Evolutionary conservation across 805 yeast species (phyloP), one percentile per base, ranked within the genome.

Genomic region (Ogataea corticis): DNA sequence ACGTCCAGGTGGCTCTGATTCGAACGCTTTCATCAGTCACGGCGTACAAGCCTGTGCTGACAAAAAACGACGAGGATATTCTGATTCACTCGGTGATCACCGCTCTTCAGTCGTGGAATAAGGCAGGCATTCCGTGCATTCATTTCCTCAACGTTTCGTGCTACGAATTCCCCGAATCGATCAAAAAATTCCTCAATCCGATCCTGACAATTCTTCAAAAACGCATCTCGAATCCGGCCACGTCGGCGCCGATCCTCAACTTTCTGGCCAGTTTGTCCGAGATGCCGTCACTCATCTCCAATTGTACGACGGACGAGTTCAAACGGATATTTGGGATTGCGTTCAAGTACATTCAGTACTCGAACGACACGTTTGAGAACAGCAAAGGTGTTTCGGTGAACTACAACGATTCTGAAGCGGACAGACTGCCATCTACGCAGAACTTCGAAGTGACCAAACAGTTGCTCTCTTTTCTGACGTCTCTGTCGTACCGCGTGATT

Each of bases 261-360:
- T 85, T 90, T 52, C 67, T 89, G 44, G 63, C 82, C 49, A 76
- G 88, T 0, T 65, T 90, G 32, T 75, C 87, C 0, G 75, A 83
- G 44, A 72, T 85, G 33, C 90, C 92, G 0, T 64, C 78, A 2
- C 64, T 88, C 46, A 81, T 87, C 1, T 75, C 87, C 1, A 83
- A 83, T 55, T 84, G 88, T 59, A 85, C 87, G 3, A 73, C 75
- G 15, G 94, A 86, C 40, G 96, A 89, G 55, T 85, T 75, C 61
- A 84, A 82, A 56, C 72, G 90, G 38, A 87, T 88, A 2, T 87
- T 89, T 68, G 96, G 87, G 2, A 85, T 89, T 60, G 84, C 90
- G 1, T 86, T 89, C 68, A 83, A 83, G 55, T 84, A 82, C 55
- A 84, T 88, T 44, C 87, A 86, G 57, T 83, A 82, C 57, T 79